A percentile compares a stretch with the other conserved stretches of the same genome.
Evolutionary conservation across 352 stramenopile species (phyloP).

Genomic region (Phytophthora ramorum): DNA sequence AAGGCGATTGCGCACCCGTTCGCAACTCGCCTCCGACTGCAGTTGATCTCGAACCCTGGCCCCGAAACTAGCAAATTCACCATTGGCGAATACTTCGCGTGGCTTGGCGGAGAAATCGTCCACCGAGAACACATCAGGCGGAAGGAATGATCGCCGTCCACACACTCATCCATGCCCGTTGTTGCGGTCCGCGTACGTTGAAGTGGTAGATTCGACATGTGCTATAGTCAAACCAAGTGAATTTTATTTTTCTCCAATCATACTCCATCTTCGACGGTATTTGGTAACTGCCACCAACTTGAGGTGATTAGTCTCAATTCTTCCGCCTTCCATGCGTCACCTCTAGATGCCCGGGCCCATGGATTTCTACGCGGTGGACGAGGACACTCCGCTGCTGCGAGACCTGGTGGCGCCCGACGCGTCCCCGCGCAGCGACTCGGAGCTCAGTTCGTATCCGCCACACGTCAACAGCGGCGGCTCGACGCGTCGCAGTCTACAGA

Average conservation of each 20-base stretch:
- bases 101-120: slow-evolving; percentile 14
- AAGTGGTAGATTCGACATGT: slow-evolving; percentile 24
- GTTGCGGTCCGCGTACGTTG: neutral
- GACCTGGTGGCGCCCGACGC: slow-evolving; percentile 8
- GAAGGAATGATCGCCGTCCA: neutral
- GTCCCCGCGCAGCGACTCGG: slow-evolving; percentile 34
- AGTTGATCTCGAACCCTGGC: slow-evolving; percentile 13
- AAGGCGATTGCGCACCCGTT: slow-evolving; percentile 21
- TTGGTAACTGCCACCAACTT: slow-evolving; percentile 4
- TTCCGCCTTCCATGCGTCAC: slow-evolving; percentile 10
- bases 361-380: slow-evolving; percentile 39
- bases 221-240: slow-evolving; percentile 15
- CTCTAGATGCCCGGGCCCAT: slow-evolving; percentile 19
- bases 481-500: slow-evolving; percentile 32
- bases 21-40: slow-evolving; percentile 14
- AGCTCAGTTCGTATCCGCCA: slow-evolving; percentile 17
- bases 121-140: slow-evolving; percentile 13
- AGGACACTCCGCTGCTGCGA: slow-evolving; percentile 44
- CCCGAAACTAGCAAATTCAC: slow-evolving; percentile 9
- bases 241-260: slow-evolving; percentile 28
- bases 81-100: slow-evolving; percentile 17
- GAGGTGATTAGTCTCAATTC: slow-evolving; percentile 6
- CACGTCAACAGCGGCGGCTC: slow-evolving; percentile 14
- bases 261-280: neutral
- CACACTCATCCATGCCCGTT: neutral